Base-by-base conservation (phyloP, 1,284 basidiomycete species). In the Trametes hirsuta region DNA sequence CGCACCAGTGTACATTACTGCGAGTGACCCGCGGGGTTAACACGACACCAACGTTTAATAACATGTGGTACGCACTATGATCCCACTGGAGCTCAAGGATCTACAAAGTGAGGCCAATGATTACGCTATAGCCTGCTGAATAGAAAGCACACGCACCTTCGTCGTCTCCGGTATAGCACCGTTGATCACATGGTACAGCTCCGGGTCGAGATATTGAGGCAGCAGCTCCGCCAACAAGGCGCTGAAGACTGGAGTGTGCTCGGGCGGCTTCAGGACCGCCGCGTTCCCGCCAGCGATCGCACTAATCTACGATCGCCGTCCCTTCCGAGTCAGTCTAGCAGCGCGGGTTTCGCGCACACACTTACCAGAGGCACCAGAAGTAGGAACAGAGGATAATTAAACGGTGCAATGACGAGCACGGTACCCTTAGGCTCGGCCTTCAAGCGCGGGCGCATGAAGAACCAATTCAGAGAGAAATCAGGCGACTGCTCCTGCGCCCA, bases 31-130 rank as follows among this genome's bases (percentile, higher is more conserved):
- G 18, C 62, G 4, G 59, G 49, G 18, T 37, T 35, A 15, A 8
- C 41, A 57, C 47, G 36, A 36, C 18, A 21, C 2, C 30, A 5
- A 46, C 8, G 22, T 18, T 6, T 14, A 14, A 2, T 6, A 37
- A 8, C 4, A 44, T 4, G 10, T 1, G 4, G 1, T 37, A 79
- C 84, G 68, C 66, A 93, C 92, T 89, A 66, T 94, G 93, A 65
- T 90, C 94, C 91, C 93, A 97, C 55, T 83, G 84, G 44, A 93
- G 79, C 66, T 93, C 88, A 11, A 96, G 80, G 6, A 94, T 72
- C 79, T 88, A 55, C 6, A 37, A 11, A 6, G 30, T 30, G 30
- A 1, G 5, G 12, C 24, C 5, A 3, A 35, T 40, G 3, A 46
- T 3, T 9, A 22, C 10, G 30, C 46, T 21, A 56, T 22, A n/a